Evolutionary conservation across 2,329 filamentous ascomycete species (phyloP), one percentile per base, ranked within the genome.

Genomic region (Ophiostoma australiae): DNA sequence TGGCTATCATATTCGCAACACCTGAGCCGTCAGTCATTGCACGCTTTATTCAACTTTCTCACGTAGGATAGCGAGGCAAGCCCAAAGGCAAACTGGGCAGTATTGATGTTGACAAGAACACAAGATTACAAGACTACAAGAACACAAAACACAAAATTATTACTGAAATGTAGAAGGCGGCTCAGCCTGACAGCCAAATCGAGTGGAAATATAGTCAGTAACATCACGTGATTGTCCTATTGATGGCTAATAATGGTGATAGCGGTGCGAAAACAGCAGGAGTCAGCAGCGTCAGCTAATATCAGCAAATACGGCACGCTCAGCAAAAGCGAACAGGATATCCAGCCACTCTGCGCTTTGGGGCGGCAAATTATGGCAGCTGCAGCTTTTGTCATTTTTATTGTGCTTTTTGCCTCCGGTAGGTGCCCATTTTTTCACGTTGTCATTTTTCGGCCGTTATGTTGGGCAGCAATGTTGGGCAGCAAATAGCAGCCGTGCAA

Each of bases 401-500:
- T 27, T 27, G 23, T 27, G 11, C 52, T 27, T 58, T 13, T 58
- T 3, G 52, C 52, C 52, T 58, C 52, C 52, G 15, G n/a, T 15
- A 13, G 27, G 52, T 58, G 23, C n/a, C 52, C 52, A 58, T 27
- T 58, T 27, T 55, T 58, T 27, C 31, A 27, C 33, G 61, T 66
- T 41, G 35, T 66, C 63, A 66, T 39, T 66, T 66, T 66, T 66
- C 33, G 33, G n/a, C 11, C 39, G n/a, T 15, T 17, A 33, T 23
- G 33, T 33, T 48, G 44, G 67, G 70, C 66, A 61, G 20, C 44
- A 66, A 66, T 39, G 33, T 67, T 39, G 70, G 41, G 58, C 63
- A 69, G 55, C 55, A 71, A 55, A 15, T 31, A 66, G 67, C 58
- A 44, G 58, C 61, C 31, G 70, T 71, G 33, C 7, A 17, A 27